phyloP scores from a whole-genome alignment of 1,139 yeast genomes.

The Suhomyces bokatorum region DNA sequence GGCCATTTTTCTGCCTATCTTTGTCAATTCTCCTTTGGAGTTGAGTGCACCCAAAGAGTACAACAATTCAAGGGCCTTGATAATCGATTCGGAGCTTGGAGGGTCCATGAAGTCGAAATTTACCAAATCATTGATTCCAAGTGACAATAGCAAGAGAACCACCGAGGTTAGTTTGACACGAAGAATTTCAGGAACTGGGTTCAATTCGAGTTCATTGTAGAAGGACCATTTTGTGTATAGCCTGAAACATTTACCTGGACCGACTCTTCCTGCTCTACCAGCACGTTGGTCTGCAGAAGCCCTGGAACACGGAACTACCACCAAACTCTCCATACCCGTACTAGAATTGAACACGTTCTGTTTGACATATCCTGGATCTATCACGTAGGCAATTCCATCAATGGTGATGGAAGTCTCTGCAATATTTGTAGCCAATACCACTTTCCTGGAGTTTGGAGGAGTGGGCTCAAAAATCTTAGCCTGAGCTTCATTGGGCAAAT shows the following conservation, averaged over 20 bases:
- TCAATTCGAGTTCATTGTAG: conserved; percentile 69
- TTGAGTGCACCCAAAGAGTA: conserved; percentile 88
- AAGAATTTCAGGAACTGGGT: conserved; percentile 86
- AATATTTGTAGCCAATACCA: conserved; percentile 91
- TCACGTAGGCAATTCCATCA: conserved; percentile 84
- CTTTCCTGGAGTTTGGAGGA: conserved; percentile 75
- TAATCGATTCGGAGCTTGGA: conserved; percentile 71
- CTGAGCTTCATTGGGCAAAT: conserved; percentile 82
- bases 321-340: conserved; percentile 88
- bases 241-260: conserved; percentile 93
- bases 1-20: conserved; percentile 81
- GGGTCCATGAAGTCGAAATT: conserved; percentile 86
- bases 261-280: conserved; percentile 96
- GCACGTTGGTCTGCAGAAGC: conserved; percentile 97
- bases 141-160: conserved; percentile 67
- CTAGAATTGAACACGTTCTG: conserved; percentile 79
- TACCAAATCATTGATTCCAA: conserved; percentile 82
- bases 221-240: conserved; percentile 87
- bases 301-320: conserved; percentile 82
- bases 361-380: conserved; percentile 92
- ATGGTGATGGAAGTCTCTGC: conserved; percentile 97
- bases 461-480: conserved; percentile 84
- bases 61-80: conserved; percentile 73
- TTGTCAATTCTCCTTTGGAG: conserved; percentile 75
- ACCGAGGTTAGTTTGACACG: conserved; percentile 79